Percentiles rank a stretch among this genome's conserved stretches.
Conservation (phyloP, 345 rosid genomes). For the Streptanthus diversifolius region DNA sequence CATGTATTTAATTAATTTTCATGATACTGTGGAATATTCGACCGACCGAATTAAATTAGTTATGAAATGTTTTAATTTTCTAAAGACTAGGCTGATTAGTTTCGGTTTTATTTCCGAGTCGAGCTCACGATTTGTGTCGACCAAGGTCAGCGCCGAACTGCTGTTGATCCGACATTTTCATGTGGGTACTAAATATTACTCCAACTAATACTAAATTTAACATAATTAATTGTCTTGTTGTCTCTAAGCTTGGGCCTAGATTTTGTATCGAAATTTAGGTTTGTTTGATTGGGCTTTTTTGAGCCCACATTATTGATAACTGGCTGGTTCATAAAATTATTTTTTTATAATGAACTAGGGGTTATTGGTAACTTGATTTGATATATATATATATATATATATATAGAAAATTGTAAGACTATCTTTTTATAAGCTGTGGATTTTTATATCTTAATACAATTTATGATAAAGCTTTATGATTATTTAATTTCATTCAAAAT, state of each 20-base stretch:
- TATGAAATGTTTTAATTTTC: not conserved
- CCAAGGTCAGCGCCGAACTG: not conserved
- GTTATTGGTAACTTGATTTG: not conserved
- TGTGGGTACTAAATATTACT: not conserved
- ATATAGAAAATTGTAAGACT: not conserved
- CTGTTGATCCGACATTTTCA: slow-evolving; percentile 8
- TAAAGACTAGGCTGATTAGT: not conserved
- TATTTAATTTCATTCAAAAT: not conserved
- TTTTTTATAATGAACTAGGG: not conserved
- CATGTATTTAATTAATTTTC: not conserved
- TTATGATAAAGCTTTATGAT: not conserved
- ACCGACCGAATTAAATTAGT: not conserved
- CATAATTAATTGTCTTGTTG: not conserved
- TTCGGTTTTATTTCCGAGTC: not conserved
- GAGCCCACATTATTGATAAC: not conserved
- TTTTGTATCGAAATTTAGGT: not conserved
- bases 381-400: too few relatives aligned
- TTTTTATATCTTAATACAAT: not conserved
- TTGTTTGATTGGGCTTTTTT: not conserved
- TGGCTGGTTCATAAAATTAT: not conserved
- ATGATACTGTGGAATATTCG: not conserved
- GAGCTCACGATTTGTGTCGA: not conserved
- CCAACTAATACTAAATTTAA: not conserved
- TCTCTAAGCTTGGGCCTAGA: not conserved
- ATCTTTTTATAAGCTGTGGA: not conserved